Evolutionary conservation across 2,329 filamentous ascomycete species (phyloP), one percentile per base, ranked within the genome.

Genomic region (Thielaviopsis ethacetica): DNA sequence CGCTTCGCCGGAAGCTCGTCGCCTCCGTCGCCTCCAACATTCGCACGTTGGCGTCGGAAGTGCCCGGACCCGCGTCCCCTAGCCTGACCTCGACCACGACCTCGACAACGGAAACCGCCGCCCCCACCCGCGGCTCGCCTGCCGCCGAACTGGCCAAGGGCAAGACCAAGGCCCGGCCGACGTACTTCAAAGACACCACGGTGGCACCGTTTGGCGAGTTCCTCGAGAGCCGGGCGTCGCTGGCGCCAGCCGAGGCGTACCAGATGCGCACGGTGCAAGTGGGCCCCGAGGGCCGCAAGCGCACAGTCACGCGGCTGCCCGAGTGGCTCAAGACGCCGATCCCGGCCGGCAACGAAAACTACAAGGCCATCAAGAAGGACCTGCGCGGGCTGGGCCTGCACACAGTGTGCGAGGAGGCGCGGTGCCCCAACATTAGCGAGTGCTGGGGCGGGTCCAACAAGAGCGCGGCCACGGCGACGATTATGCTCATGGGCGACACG

Each of bases 401-500:
- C 71, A 98, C 93, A 4, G 93, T 98, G 17, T 98, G 93, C 72
- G 93, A 98, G 73, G 93, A 98, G 74, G 93, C 93, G 1, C 83
- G 90, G 64, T 98, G 93, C 72, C 93, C 93, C 62, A 98, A 98
- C 72, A 95, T 98, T 62, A 90, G 86, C 63, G 91, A 97, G 70
- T 98, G 93, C 76, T 98, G 93, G 93, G 93, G 93, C 62, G 93
- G 93, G 38, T 83, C 78, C 68, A 82, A 86, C 70, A 95, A 95
- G 75, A 85, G 83, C 64, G 85, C 89, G 26, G 93, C 93, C 4
- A 98, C 93, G 34, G 93, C 93, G 2, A 98, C 93, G 12, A 97
- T 98, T 71, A 98, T 98, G 93, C 76, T 98, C 54, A 97, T 97
- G 91, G 93, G 93, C 63, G 93, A 98, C 71, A 97, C 91, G 9